phyloP scores from a whole-genome alignment of 768 basidiomycete genomes.

The Filobasidium floriforme region DNA sequence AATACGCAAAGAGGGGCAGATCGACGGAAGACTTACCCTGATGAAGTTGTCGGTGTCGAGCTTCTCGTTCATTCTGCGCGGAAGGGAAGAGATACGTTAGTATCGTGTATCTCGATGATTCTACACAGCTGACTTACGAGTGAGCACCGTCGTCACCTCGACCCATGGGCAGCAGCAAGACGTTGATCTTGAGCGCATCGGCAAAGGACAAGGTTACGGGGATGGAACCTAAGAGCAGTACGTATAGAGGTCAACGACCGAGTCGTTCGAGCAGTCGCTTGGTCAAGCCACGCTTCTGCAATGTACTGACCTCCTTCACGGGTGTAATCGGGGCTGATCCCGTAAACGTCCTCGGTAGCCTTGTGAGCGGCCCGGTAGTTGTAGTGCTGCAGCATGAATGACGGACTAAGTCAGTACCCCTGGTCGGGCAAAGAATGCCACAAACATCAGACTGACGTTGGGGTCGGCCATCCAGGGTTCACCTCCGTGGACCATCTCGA shows the following conservation, averaged over 20 bases:
- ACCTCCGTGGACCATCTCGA: slow-evolving; percentile 71
- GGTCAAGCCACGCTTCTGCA: not conserved
- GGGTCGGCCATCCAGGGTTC: slow-evolving; percentile 69
- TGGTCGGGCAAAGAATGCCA: not conserved
- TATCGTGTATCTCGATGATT: not conserved
- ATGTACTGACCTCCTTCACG: slow-evolving; percentile 43
- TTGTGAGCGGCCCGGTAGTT: slow-evolving; percentile 80
- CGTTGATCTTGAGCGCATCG: slow-evolving; percentile 75
- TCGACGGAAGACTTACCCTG: slow-evolving; percentile 53
- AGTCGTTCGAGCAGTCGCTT: not conserved
- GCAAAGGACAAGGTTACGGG: slow-evolving; percentile 92
- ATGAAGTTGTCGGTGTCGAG: slow-evolving; percentile 84
- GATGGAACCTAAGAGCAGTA: slow-evolving; percentile 58
- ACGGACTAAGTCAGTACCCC: not conserved
- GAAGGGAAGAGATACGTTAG: not conserved
- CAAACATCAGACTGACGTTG: slow-evolving; percentile 27
- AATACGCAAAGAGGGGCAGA: not conserved
- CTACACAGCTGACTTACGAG: slow-evolving; percentile 20
- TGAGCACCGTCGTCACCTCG: slow-evolving; percentile 75
- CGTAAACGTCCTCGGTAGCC: slow-evolving; percentile 61
- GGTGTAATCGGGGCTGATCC: slow-evolving; percentile 45
- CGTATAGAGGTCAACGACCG: not conserved
- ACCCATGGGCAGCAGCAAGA: slow-evolving; percentile 84
- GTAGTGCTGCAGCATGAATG: slow-evolving; percentile 60
- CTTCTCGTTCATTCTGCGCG: slow-evolving; percentile 80